phyloP scores from a whole-genome alignment of 164 flowering plant species.

The Berberis vulgaris region DNA sequence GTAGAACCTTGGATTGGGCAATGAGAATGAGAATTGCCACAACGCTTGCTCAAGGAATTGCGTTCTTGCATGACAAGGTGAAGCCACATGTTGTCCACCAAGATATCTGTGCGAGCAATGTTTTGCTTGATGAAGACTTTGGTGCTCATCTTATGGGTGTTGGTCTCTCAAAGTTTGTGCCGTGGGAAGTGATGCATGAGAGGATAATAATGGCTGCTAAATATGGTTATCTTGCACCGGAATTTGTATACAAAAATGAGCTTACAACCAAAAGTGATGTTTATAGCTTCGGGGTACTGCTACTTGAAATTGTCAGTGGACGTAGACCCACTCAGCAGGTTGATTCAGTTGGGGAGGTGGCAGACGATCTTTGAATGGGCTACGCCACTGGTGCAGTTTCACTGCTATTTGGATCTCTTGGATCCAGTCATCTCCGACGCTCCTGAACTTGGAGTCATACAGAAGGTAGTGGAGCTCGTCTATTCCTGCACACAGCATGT shows the following conservation, averaged over 20 bases:
- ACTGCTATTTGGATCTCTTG: slow-evolving; percentile 61
- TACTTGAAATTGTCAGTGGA: no score
- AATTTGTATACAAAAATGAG: slow-evolving; percentile 86
- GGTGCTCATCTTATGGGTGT: slow-evolving; percentile 93
- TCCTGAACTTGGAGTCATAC: slow-evolving; percentile 68
- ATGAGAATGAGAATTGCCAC: slow-evolving; percentile 89
- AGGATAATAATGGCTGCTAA: slow-evolving; percentile 89
- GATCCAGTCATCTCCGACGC: slow-evolving; percentile 65
- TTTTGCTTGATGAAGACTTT: slow-evolving; percentile 87
- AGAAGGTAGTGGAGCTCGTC: slow-evolving; percentile 89
- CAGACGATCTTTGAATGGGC: slow-evolving; percentile 96
- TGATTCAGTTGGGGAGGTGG: slow-evolving; percentile 62
- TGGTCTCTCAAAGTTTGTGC: slow-evolving; percentile 87
- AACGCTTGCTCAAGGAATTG: slow-evolving; percentile 95
- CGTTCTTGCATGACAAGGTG: slow-evolving; percentile 87
- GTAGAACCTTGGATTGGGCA: slow-evolving; percentile 85
- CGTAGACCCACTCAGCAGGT: slow-evolving; percentile 70
- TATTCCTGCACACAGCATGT: slow-evolving; percentile 91
- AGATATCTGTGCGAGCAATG: slow-evolving; percentile 87
- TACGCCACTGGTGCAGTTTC: slow-evolving; percentile 84
- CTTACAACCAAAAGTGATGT: slow-evolving; percentile 97
- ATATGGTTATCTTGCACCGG: slow-evolving; percentile 89
- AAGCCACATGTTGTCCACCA: slow-evolving; percentile 95
- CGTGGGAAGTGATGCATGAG: slow-evolving; percentile 94
- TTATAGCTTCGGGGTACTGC: slow-evolving; percentile 48